These are phyloP conservation scores for Apiotrichum veenhuisii DNA, from an alignment of 1,284 basidiomycete genomes.

Conservation along the genomic window DNA sequence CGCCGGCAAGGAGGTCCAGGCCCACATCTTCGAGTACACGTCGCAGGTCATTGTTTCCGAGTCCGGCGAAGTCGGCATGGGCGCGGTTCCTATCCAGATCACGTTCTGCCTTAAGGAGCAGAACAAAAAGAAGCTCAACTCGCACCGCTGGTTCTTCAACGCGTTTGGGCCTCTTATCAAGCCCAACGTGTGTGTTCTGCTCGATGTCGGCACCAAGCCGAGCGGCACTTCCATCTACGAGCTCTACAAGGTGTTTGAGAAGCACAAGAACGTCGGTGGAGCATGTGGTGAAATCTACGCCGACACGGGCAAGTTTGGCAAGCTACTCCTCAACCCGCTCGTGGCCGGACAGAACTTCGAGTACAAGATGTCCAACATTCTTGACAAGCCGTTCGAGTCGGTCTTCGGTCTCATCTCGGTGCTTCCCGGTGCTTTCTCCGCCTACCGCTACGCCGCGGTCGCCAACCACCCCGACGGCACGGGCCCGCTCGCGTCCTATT, in stretches of 20 bases:
- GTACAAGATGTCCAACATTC: slow-evolving; percentile 76
- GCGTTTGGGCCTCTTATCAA: slow-evolving; percentile 53
- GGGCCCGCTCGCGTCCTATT: slow-evolving; percentile 84
- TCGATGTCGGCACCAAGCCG: slow-evolving; percentile 92
- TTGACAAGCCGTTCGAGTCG: slow-evolving; percentile 88
- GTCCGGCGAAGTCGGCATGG: slow-evolving; percentile 72
- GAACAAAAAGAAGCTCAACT: slow-evolving; percentile 93
- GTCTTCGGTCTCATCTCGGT: slow-evolving; percentile 91
- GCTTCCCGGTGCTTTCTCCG: slow-evolving; percentile 79
- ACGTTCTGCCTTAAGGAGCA: slow-evolving; percentile 88
- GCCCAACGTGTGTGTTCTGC: slow-evolving; percentile 67
- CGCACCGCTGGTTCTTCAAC: slow-evolving; percentile 96
- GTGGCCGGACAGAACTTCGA: slow-evolving; percentile 90
- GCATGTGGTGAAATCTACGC: slow-evolving; percentile 93
- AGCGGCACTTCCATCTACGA: slow-evolving; percentile 92
- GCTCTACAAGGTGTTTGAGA: slow-evolving; percentile 68
- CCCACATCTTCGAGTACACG: slow-evolving; percentile 90
- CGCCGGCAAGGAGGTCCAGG: slow-evolving; percentile 86
- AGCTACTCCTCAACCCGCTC: slow-evolving; percentile 77
- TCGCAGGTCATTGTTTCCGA: slow-evolving; percentile 69
- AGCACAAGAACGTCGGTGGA: slow-evolving; percentile 82
- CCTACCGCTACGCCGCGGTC: slow-evolving; percentile 82
- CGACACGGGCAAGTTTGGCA: slow-evolving; percentile 70
- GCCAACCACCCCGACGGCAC: slow-evolving; percentile 74
- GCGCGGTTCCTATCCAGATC: slow-evolving; percentile 82